Conservation (phyloP, 2,329 filamentous ascomycete species). For the Claviceps sp. region DNA sequence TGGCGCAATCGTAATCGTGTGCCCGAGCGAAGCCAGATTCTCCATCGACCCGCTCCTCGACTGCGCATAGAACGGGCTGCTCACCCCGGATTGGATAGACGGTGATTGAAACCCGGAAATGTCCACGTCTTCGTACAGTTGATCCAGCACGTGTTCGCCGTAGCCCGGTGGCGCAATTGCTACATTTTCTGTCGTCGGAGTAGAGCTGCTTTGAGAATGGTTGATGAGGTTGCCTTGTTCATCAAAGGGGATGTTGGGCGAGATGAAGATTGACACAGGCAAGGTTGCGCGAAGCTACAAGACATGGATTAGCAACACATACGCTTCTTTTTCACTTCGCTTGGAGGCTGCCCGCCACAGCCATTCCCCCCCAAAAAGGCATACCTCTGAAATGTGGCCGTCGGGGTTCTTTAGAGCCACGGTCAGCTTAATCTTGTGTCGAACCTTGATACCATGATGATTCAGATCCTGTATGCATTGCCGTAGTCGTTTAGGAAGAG, state of each 20-base stretch:
- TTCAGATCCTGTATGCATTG: slow-evolving; percentile 84
- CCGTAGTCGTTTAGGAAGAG: slow-evolving; percentile 69
- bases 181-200: slow-evolving; percentile 37
- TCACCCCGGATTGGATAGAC: slow-evolving; percentile 55
- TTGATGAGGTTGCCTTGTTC: slow-evolving; percentile 70
- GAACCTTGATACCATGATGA: slow-evolving; percentile 75
- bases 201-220: slow-evolving; percentile 38
- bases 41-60: slow-evolving; percentile 69
- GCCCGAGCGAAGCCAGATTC: slow-evolving; percentile 48
- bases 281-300: slow-evolving; percentile 69
- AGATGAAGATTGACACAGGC: slow-evolving; percentile 88
- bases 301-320: not conserved
- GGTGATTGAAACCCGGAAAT: slow-evolving; percentile 70
- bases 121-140: slow-evolving; percentile 80
- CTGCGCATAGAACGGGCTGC: slow-evolving; percentile 62
- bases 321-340: not conserved
- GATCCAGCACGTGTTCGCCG: slow-evolving; percentile 77
- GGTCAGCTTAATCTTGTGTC: slow-evolving; percentile 84
- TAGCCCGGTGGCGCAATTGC: slow-evolving; percentile 82
- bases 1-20: slow-evolving; percentile 24
- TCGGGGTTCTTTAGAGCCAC: slow-evolving; percentile 90
- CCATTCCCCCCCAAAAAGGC: slow-evolving; percentile 9
- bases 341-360: no score
- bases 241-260: slow-evolving; percentile 78
- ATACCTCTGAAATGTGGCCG: slow-evolving; percentile 79